Evolutionary conservation across 352 stramenopile genomes (phyloP).

Genomic region (Pythium sp.): DNA sequence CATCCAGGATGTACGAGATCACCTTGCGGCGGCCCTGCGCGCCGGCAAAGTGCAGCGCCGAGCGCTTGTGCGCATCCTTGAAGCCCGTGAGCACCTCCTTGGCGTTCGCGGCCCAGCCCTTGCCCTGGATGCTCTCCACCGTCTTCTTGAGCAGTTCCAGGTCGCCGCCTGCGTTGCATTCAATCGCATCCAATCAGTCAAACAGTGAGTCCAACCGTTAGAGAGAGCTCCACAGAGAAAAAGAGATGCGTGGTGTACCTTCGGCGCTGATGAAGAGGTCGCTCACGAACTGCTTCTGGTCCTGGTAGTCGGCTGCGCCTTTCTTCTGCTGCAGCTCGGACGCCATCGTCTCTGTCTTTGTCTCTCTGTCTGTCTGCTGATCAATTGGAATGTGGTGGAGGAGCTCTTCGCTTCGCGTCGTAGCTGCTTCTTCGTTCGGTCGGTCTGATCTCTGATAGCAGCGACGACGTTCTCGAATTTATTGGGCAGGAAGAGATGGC

Average conservation of each 20-base stretch:
- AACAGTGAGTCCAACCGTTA: background rate
- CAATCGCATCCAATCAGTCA: background rate
- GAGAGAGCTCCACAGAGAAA: conserved; percentile 1
- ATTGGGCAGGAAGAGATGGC: background rate
- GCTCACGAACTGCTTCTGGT: conserved; percentile 74
- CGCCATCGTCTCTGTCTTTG: conserved; percentile 21
- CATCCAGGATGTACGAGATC: conserved; percentile 66
- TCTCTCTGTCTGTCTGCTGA: background rate
- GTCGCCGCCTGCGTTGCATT: conserved; percentile 55
- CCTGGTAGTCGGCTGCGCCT: conserved; percentile 67
- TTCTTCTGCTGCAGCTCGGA: conserved; percentile 51
- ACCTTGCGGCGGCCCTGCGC: conserved; percentile 78
- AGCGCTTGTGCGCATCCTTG: conserved; percentile 82
- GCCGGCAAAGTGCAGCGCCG: conserved; percentile 75
- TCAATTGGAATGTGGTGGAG: background rate
- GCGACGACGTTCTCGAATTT: background rate
- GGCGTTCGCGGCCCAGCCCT: conserved; percentile 49
- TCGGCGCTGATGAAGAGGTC: conserved; percentile 71
- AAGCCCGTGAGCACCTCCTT: conserved; percentile 66
- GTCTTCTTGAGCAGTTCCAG: conserved; percentile 64
- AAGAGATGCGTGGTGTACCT: conserved; percentile 32
- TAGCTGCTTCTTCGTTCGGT: no score
- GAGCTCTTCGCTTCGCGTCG: background rate
- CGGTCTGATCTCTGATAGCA: background rate
- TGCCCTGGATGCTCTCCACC: conserved; percentile 52